phyloP scores from a whole-genome alignment of 2,329 filamentous ascomycete species.

The Didymella glomerata region DNA sequence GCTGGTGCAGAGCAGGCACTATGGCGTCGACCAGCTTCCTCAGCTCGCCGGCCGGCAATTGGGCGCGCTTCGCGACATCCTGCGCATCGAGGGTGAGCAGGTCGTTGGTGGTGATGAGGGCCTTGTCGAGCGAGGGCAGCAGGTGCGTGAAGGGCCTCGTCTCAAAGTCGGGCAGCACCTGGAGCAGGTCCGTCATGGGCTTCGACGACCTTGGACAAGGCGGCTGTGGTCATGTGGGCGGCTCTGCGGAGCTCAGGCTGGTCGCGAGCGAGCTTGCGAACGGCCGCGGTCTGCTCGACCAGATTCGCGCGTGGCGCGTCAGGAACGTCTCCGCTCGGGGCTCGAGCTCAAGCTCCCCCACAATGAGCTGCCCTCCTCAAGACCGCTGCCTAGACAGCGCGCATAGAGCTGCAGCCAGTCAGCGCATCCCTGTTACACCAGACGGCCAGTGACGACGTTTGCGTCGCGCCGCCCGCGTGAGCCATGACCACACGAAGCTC shows the following conservation, averaged over 20 bases:
- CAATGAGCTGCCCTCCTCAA: constrained; percentile 1
- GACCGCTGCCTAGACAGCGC: too few species aligned
- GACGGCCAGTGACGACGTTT: constrained; percentile 21
- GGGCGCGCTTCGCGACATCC: constrained; percentile 86
- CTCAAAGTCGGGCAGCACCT: constrained; percentile 82
- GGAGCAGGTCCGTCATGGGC: constrained; percentile 83
- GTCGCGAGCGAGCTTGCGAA: constrained; percentile 4
- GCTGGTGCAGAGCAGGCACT: constrained; percentile 70
- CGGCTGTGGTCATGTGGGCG: constrained; percentile 36
- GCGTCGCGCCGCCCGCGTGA: constrained; percentile 19
- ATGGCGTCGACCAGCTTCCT: constrained; percentile 75
- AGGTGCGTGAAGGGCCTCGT: constrained; percentile 75
- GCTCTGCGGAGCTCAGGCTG: constrained; percentile 13
- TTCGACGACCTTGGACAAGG: constrained; percentile 9
- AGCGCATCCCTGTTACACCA: constrained; percentile 14
- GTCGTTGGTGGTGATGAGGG: constrained; percentile 80
- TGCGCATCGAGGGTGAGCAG: constrained; percentile 82
- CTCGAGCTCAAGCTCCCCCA: constrained; percentile 7
- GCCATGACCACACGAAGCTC: constrained; percentile 31
- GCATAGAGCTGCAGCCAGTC: neutral
- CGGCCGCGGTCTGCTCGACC: constrained; percentile 1
- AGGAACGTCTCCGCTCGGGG: neutral
- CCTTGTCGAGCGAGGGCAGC: constrained; percentile 79
- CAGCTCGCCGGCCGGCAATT: constrained; percentile 81
- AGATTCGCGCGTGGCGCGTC: neutral